Conservation (phyloP, 257 asterid genomes). For the Nicotiana obtusifolia region DNA sequence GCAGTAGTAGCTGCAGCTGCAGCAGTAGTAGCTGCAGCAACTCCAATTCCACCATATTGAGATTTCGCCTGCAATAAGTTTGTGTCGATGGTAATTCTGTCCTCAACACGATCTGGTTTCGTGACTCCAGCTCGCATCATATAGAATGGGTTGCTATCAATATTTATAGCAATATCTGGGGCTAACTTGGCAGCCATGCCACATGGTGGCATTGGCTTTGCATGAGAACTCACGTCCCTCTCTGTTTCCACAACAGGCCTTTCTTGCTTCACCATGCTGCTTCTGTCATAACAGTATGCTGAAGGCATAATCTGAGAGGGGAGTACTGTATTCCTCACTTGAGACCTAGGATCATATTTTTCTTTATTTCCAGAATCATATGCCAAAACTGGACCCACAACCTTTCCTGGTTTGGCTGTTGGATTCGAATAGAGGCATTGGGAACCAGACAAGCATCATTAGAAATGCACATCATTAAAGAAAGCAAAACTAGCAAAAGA, state of each 20-base stretch:
- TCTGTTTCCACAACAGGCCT: conserved; percentile 21
- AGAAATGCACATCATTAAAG: neutral
- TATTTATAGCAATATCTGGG: conserved; percentile 60
- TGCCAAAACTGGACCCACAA: conserved; percentile 40
- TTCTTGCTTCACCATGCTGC: conserved; percentile 36
- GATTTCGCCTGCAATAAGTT: conserved; percentile 59
- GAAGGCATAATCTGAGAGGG: conserved; percentile 34
- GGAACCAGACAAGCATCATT: neutral
- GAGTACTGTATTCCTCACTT: conserved; percentile 32
- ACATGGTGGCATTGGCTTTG: conserved; percentile 47
- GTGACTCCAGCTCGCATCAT: conserved; percentile 36
- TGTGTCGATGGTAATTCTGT: conserved; percentile 52
- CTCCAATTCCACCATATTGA: conserved; percentile 52
- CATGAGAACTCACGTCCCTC: neutral
- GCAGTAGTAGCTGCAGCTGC: conserved; percentile 25
- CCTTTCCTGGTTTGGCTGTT: conserved; percentile 67
- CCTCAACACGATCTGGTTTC: conserved; percentile 35
- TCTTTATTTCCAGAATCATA: conserved; percentile 41
- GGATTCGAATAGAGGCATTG: neutral
- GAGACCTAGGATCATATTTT: conserved; percentile 42
- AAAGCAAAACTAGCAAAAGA: neutral
- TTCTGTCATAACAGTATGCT: conserved; percentile 32
- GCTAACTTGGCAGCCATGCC: conserved; percentile 55
- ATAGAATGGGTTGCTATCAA: conserved; percentile 52
- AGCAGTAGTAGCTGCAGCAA: conserved; percentile 32